Percentiles rank a stretch among this genome's conserved stretches.
Conservation (phyloP, 768 basidiomycete species). For the Xerocomus spinulosus region DNA sequence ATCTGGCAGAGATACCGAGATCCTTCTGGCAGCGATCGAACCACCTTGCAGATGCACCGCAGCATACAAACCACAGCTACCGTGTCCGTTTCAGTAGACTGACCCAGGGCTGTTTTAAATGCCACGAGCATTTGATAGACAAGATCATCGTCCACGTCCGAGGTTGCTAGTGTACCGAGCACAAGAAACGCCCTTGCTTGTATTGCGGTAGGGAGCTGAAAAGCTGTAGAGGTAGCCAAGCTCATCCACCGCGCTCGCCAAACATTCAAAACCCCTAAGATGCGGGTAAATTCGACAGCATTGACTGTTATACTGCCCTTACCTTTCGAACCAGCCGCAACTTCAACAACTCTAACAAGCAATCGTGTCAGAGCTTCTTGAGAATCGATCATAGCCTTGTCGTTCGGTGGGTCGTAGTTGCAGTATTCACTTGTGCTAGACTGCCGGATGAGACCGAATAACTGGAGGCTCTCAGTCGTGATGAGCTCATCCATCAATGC, state of each 20-base stretch:
- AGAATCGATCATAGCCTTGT: conserved; percentile 52
- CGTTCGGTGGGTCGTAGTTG: conserved; percentile 50
- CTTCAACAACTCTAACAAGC: conserved; percentile 58
- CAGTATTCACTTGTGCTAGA: conserved; percentile 67
- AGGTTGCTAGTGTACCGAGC: conserved; percentile 73
- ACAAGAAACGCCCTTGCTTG: conserved; percentile 85
- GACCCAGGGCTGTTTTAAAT: conserved; percentile 64
- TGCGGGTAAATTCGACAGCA: conserved; percentile 10
- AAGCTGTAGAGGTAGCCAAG: conserved; percentile 80
- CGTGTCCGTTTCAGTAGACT: conserved; percentile 66
- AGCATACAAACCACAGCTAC: conserved; percentile 82
- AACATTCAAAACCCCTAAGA: conserved; percentile 68
- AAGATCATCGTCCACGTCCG: conserved; percentile 89
- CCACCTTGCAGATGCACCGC: conserved; percentile 73
- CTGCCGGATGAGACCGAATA: conserved; percentile 69
- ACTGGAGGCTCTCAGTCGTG: conserved; percentile 49
- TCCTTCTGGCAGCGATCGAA: conserved; percentile 61
- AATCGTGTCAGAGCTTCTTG: conserved; percentile 64
- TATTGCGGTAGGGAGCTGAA: conserved; percentile 84
- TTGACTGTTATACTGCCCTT: conserved; percentile 13
- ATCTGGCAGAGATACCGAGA: conserved; percentile 71
- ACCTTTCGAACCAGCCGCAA: conserved; percentile 70
- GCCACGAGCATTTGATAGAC: conserved; percentile 92
- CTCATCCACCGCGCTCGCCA: conserved; percentile 96
- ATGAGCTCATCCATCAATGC: conserved; percentile 59